These are phyloP conservation scores for Trichosporon sp. DNA, from an alignment of 1,284 basidiomycete genomes.

Conservation along the genomic window DNA sequence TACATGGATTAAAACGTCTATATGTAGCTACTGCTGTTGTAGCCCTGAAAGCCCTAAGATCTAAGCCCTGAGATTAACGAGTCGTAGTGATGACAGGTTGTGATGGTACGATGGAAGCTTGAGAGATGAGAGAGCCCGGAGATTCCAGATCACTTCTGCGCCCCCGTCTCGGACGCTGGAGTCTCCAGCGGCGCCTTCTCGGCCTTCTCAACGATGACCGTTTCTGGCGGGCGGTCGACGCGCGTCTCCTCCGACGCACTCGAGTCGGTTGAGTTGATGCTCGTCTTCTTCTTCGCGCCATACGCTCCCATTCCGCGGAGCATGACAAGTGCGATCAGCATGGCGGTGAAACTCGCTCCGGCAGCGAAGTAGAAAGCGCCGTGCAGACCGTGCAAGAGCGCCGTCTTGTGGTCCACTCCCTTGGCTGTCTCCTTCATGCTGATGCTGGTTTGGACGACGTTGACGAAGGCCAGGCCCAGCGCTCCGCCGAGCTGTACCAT, in stretches of 20 bases:
- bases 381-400: constrained; percentile 43
- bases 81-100: background rate
- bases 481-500: constrained; percentile 67
- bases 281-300: constrained; percentile 17
- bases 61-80: no score
- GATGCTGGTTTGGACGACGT: constrained; percentile 64
- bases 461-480: constrained; percentile 72
- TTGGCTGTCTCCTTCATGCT: constrained; percentile 30
- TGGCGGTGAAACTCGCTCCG: constrained; percentile 41
- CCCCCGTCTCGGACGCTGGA: background rate
- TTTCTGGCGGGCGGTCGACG: background rate
- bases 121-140: no score
- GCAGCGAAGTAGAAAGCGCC: constrained; percentile 53
- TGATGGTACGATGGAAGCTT: no score
- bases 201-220: background rate
- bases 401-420: constrained; percentile 30
- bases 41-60: background rate
- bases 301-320: constrained; percentile 44
- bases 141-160: background rate
- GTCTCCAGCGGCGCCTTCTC: background rate
- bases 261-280: background rate
- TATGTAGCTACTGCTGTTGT: constrained; percentile 1
- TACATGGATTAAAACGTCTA: constrained; percentile 9
- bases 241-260: background rate
- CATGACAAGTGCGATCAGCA: constrained; percentile 42